These are phyloP conservation scores for Sergeia podlipaevii DNA, from an alignment of 208 protist genomes.

Conservation along the genomic window DNA sequence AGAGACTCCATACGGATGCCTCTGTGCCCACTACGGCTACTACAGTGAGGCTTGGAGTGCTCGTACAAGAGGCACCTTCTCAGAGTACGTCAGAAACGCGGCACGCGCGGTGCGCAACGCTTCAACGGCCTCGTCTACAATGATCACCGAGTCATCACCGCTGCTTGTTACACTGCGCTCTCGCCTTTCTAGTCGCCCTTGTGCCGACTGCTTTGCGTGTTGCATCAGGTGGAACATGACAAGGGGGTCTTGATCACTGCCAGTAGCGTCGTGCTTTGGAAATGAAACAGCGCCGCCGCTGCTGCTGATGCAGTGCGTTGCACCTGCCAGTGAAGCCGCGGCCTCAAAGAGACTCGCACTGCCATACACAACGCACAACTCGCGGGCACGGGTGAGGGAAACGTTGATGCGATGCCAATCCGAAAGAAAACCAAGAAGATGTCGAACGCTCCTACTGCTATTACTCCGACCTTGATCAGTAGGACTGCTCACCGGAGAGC, in stretches of 20 bases:
- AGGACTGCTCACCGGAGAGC: no score
- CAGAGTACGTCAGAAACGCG: conserved; percentile 6
- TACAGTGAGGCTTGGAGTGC: conserved; percentile 5
- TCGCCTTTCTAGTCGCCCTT: conserved; percentile 1
- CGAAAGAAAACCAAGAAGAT: conserved; percentile 82
- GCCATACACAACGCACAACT: conserved; percentile 78
- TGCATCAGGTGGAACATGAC: conserved; percentile 42
- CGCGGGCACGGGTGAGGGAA: conserved; percentile 87
- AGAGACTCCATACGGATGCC: no score
- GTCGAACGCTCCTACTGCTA: conserved; percentile 7
- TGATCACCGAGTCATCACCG: background rate
- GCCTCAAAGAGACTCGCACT: conserved; percentile 33
- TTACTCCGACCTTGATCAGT: no score
- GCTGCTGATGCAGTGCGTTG: background rate
- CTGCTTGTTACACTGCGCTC: background rate
- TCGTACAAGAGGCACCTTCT: conserved; percentile 6
- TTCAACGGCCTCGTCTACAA: background rate
- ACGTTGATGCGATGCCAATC: conserved; percentile 92
- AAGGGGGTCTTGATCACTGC: conserved; percentile 51
- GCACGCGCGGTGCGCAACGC: background rate
- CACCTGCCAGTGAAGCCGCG: conserved; percentile 14
- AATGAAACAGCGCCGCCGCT: background rate
- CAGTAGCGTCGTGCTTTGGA: background rate
- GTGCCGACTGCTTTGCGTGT: conserved; percentile 22
- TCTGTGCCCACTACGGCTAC: background rate